phyloP scores from a whole-genome alignment of 73 alveolate genomes.

The Effrenium voratum region DNA sequence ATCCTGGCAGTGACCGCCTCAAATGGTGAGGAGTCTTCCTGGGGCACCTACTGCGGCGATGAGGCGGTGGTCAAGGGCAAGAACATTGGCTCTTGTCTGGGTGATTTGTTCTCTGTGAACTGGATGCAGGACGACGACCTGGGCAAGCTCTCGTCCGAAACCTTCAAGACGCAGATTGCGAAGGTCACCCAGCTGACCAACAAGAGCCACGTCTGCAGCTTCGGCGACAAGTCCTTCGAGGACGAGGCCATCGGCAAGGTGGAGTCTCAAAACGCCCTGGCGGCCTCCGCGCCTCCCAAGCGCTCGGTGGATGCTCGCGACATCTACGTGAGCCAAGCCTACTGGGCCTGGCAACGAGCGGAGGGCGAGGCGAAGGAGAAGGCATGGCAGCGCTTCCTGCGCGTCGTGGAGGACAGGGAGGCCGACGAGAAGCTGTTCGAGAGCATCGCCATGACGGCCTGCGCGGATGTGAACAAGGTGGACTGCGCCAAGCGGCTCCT shows the following conservation, averaged over 20 bases:
- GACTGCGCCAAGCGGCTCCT: background rate
- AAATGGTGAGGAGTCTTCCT: constrained; percentile 94
- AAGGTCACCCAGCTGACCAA: constrained; percentile 70
- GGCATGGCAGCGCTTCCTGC: background rate
- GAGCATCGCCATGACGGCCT: background rate
- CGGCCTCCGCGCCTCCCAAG: background rate
- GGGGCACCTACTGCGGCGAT: constrained; percentile 95
- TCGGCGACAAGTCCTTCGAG: constrained; percentile 86
- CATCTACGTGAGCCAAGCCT: constrained; percentile 63
- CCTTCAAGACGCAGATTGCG: constrained; percentile 29
- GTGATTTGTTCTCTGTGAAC: constrained; percentile 98
- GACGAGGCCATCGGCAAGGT: constrained; percentile 64
- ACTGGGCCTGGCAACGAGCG: constrained; percentile 48
- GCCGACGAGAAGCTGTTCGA: background rate
- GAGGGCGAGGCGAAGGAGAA: constrained; percentile 3
- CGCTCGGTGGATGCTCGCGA: constrained; percentile 49
- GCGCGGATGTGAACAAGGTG: background rate
- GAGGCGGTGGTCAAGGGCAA: constrained; percentile 98
- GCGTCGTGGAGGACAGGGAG: background rate
- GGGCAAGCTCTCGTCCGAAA: constrained; percentile 67
- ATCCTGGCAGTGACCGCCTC: constrained; percentile 79
- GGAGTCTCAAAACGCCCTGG: constrained; percentile 1
- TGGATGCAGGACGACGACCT: constrained; percentile 97
- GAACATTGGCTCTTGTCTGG: constrained; percentile 99
- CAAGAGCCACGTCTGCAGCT: constrained; percentile 93